phyloP scores from a whole-genome alignment of 164 flowering plant genomes.

The Dillenia turbinata region DNA sequence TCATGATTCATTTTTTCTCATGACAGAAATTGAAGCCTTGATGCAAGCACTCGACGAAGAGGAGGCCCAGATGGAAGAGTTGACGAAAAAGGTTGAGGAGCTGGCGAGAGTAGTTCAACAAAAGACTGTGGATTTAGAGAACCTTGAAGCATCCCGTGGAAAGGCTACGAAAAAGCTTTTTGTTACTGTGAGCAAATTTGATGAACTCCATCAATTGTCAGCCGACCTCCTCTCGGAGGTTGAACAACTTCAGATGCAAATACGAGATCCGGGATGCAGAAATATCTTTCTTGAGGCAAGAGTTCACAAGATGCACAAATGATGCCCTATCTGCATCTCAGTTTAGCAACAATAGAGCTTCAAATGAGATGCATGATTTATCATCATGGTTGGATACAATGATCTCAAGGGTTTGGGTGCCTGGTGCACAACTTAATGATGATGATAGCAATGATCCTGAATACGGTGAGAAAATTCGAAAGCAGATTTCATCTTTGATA shows the following conservation, averaged over 20 bases:
- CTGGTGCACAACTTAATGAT: slow-evolving; percentile 32
- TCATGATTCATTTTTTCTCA: slow-evolving; percentile 3
- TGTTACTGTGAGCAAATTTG: slow-evolving; percentile 80
- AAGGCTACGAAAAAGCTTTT: slow-evolving; percentile 79
- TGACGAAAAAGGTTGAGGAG: slow-evolving; percentile 43
- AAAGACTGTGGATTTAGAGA: slow-evolving; percentile 61
- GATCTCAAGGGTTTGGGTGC: slow-evolving; percentile 34
- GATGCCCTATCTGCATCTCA: slow-evolving; percentile 73
- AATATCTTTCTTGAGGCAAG: slow-evolving; percentile 91
- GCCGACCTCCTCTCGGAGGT: slow-evolving; percentile 79
- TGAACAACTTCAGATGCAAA: slow-evolving; percentile 81
- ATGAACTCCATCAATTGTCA: slow-evolving; percentile 85
- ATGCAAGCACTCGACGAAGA: slow-evolving; percentile 99
- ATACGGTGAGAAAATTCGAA: slow-evolving; percentile 49
- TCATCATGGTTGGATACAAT: slow-evolving; percentile 56
- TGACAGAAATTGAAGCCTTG: slow-evolving; percentile 76
- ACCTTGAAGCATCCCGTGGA: slow-evolving; percentile 73
- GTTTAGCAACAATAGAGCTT: slow-evolving; percentile 42
- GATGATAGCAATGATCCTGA: slow-evolving; percentile 21
- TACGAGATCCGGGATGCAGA: slow-evolving; percentile 84
- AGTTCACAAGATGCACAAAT: slow-evolving; percentile 88
- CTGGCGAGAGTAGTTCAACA: slow-evolving; percentile 54
- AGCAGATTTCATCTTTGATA: slow-evolving; percentile 43
- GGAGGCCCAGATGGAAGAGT: slow-evolving; percentile 79
- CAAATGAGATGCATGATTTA: slow-evolving; percentile 52